Evolutionary conservation across 805 yeast species (phyloP), one percentile per base, ranked within the genome.

Genomic region (Komagataella mondaviorum): DNA sequence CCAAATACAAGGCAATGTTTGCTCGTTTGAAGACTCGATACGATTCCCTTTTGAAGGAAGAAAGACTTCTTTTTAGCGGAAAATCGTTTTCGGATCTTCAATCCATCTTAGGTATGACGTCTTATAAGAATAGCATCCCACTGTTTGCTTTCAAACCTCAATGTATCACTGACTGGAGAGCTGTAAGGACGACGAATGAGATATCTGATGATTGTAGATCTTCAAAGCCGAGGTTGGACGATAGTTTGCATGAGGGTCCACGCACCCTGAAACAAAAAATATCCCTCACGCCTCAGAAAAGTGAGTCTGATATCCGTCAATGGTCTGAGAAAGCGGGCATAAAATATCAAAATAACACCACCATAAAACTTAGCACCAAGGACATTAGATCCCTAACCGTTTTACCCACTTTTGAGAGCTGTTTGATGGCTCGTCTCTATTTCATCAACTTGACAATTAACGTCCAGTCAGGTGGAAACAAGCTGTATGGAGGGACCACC

Each of bases 361-460:
- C 39, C 4, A 14, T 10, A 14, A 30, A 6, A 14, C 14, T 30
- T 8, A 6, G 8, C 6, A 12, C 6, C 14, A 30, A 8, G 12
- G 14, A 5, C 14, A 14, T 30, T 6, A 2, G 14, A 30, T 30
- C 39, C 5, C 14, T 76, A 48, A 78, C 81, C 1, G 60, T 83
- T 51, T 61, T 78, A 17, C 88, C 88, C 1, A 73, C 73, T 51
- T 83, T 82, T 61, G 86, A 82, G 57, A 75, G 73, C 49, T 83
- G 88, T 63, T 63, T 78, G 51, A 68, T 81, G 16, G 75, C 82
- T 4, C 70, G 88, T 58, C 61, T 74, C 14, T 82, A 83, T 60
- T 70, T 76, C 53, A 20, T 61, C 23, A 23, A 36, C n/a, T 5
- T 30, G 4, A 30, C n/a, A 12, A 10, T 30, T 10, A 30, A 30